These are phyloP conservation scores for Choiromyces venosus DNA, from an alignment of 495 filamentous ascomycete genomes.

Conservation along the genomic window DNA sequence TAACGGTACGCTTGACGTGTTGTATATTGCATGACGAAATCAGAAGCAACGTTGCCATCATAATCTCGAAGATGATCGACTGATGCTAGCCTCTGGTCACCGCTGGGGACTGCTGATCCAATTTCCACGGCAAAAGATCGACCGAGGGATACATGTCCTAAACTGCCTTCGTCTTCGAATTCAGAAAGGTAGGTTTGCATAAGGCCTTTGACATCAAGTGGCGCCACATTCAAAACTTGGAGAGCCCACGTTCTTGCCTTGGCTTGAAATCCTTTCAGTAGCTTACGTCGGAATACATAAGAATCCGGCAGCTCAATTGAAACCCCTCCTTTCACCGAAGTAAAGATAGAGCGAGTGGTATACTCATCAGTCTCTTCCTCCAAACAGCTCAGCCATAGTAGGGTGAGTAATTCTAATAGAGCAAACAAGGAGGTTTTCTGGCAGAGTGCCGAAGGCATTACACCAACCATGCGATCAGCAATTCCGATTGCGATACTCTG, in stretches of 20 bases:
- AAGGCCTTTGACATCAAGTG: slow-evolving; percentile 89
- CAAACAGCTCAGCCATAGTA: slow-evolving; percentile 92
- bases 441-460: slow-evolving; percentile 84
- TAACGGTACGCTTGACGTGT: slow-evolving; percentile 89
- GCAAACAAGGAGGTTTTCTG: slow-evolving; percentile 85
- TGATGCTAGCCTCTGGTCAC: slow-evolving; percentile 74
- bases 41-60: slow-evolving; percentile 81
- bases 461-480: slow-evolving; percentile 74
- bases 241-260: slow-evolving; percentile 75
- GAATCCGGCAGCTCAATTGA: slow-evolving; percentile 86
- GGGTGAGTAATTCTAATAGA: slow-evolving; percentile 77
- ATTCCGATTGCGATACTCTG: slow-evolving; percentile 75
- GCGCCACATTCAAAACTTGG: slow-evolving; percentile 72
- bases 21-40: slow-evolving; percentile 96
- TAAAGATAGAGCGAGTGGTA: slow-evolving; percentile 72
- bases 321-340: slow-evolving; percentile 66
- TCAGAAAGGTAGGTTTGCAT: slow-evolving; percentile 93
- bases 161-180: slow-evolving; percentile 77
- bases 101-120: slow-evolving; percentile 78
- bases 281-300: slow-evolving; percentile 68
- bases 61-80: slow-evolving; percentile 65
- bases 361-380: slow-evolving; percentile 93
- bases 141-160: slow-evolving; percentile 87
- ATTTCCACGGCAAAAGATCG: slow-evolving; percentile 92
- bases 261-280: slow-evolving; percentile 69